Evolutionary conservation across 306 rosid species (phyloP), one percentile per base, ranked within the genome.

Genomic region (Quercus glauca): DNA sequence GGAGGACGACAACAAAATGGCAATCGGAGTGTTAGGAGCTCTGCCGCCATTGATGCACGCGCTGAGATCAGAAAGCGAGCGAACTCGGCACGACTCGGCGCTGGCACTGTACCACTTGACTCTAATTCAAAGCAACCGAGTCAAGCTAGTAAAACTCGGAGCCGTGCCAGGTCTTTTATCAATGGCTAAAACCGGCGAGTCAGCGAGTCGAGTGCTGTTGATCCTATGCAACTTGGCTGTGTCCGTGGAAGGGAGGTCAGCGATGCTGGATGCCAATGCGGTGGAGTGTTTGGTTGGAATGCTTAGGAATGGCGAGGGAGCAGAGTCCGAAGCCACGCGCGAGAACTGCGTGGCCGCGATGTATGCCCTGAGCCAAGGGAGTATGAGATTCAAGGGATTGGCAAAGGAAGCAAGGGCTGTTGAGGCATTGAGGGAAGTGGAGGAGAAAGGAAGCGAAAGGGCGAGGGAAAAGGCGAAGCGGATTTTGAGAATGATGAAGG

Each of bases 1-100:
- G 29, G 86, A 91, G 13, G 98, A 96, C 52, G 98, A 91, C 2
- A 96, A 93, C 87, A 91, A 91, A 72, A 91, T 93, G 96, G 99
- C 99, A 0, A 93, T 96, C 7, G 98, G 97, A 0, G 93, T 86
- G 14, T 92, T 96, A 64, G 96, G 97, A 73, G 94, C 97, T 70
- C 56, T 96, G 69, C 89, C 92, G 73, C 97, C 97, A 0, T 69
- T 96, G 1, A 85, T 96, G 96, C 90, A 96, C 79, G 86, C 93
- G 52, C 84, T 93, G 53, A 61, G 99, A 55, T 84, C 97, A 5
- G 94, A 96, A 3, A 89, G 92, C 11, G 93, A 89, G 81, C 82
- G 91, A 28, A 86, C 97, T 45, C 85, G 89, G 52, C 88, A 93
- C 61, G 99, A 96, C 85, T 89, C 99, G 15, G 96, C 98, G 0